A percentile compares a stretch with the other conserved stretches of the same genome.
These are phyloP conservation scores for Tephrocybe sp. DNA, from an alignment of 768 basidiomycete species.

Conservation along the genomic window DNA sequence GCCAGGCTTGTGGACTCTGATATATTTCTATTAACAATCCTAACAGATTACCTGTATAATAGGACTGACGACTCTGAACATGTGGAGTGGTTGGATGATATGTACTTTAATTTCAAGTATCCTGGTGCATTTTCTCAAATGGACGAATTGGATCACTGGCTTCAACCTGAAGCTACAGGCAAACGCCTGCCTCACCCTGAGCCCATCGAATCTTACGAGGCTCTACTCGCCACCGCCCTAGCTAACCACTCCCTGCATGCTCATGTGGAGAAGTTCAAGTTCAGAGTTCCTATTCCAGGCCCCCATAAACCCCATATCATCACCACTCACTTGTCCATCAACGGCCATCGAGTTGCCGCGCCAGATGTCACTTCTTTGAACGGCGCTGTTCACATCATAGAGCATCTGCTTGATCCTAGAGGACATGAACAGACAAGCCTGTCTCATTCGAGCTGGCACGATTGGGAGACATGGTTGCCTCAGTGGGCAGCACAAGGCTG, in stretches of 20 bases:
- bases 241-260: constrained; percentile 42
- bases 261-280: constrained; percentile 43
- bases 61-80: constrained; percentile 11
- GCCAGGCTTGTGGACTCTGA: background rate
- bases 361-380: constrained; percentile 53
- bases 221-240: constrained; percentile 40
- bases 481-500: constrained; percentile 40
- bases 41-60: constrained; percentile 29
- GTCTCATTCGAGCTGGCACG: constrained; percentile 25
- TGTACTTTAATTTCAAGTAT: constrained; percentile 3
- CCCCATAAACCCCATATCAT: constrained; percentile 24
- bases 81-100: background rate
- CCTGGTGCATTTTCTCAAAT: background rate
- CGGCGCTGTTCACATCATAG: constrained; percentile 53
- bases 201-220: constrained; percentile 30
- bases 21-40: background rate
- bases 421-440: constrained; percentile 13
- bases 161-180: background rate
- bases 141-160: background rate
- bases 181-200: constrained; percentile 16
- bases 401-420: constrained; percentile 39
- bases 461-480: constrained; percentile 52
- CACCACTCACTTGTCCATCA: constrained; percentile 37
- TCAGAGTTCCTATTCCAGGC: constrained; percentile 36
- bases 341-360: constrained; percentile 33